A percentile compares a stretch with the other conserved stretches of the same genome.
phyloP scores from a whole-genome alignment of 768 basidiomycete species.

The Termitomyces sp. region DNA sequence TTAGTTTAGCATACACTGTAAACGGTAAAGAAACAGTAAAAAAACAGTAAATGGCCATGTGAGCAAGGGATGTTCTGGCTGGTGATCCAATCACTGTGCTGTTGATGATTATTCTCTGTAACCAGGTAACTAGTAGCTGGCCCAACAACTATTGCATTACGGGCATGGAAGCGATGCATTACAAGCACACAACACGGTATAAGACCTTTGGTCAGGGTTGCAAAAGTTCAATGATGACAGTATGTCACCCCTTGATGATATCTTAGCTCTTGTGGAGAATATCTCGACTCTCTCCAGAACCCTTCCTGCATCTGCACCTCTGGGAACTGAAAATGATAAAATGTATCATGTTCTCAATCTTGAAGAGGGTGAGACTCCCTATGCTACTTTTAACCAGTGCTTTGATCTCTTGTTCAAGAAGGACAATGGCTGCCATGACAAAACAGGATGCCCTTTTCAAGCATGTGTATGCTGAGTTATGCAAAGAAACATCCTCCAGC shows the following conservation, averaged over 20 bases:
- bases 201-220: background rate
- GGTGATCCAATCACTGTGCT: no score
- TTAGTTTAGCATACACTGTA: background rate
- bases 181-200: background rate
- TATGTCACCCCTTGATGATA: background rate
- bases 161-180: background rate
- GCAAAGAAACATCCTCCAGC: no score
- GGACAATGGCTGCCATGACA: background rate
- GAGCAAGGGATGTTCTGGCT: background rate
- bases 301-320: background rate
- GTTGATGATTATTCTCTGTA: background rate
- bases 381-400: background rate
- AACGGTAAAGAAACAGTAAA: conserved; percentile 4
- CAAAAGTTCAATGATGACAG: background rate
- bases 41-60: background rate
- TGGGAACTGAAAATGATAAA: background rate
- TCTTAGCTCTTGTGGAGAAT: background rate
- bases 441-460: no score
- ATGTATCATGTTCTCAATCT: background rate
- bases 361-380: background rate
- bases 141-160: background rate
- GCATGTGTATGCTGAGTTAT: no score
- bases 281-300: background rate
- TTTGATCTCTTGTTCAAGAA: background rate
- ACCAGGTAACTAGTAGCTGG: background rate